These are phyloP conservation scores for Phytophthora foliorum DNA, from an alignment of 352 stramenopile genomes.

Conservation along the genomic window DNA sequence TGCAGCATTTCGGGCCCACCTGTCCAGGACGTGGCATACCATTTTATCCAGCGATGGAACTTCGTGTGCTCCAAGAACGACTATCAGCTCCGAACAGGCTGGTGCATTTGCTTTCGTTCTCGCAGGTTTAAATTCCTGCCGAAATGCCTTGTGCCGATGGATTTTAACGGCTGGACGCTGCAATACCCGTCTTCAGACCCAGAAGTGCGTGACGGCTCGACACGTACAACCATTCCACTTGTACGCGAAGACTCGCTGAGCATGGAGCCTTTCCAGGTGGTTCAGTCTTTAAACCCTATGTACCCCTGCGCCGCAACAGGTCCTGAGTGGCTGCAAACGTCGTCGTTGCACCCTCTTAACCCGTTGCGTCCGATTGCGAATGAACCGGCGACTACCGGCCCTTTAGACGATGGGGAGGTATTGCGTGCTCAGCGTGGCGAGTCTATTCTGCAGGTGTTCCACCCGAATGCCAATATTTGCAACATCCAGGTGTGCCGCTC, in stretches of 20 bases:
- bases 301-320: slow-evolving; percentile 47
- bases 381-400: slow-evolving; percentile 18
- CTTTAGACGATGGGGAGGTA: slow-evolving; percentile 57
- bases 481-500: slow-evolving; percentile 88
- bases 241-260: slow-evolving; percentile 70
- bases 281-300: slow-evolving; percentile 48
- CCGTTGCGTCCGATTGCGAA: slow-evolving; percentile 34
- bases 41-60: slow-evolving; percentile 95
- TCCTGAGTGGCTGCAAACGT: slow-evolving; percentile 36
- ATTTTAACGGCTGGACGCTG: slow-evolving; percentile 86
- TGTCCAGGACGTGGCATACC: slow-evolving; percentile 88
- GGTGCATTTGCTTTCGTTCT: slow-evolving; percentile 89
- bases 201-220: slow-evolving; percentile 43
- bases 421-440: slow-evolving; percentile 68
- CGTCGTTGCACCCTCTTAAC: slow-evolving; percentile 44
- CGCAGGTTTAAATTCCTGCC: slow-evolving; percentile 86
- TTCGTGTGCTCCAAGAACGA: slow-evolving; percentile 92
- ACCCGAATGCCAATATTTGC: slow-evolving; percentile 79
- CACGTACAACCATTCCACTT: slow-evolving; percentile 56
- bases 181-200: slow-evolving; percentile 76
- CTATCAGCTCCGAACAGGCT: slow-evolving; percentile 86
- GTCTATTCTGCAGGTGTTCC: slow-evolving; percentile 74
- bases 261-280: slow-evolving; percentile 64
- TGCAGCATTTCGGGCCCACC: slow-evolving; percentile 83
- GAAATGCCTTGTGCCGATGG: slow-evolving; percentile 89